These are phyloP conservation scores for Heliocybe sulcata DNA, from an alignment of 1,284 basidiomycete genomes.

Conservation along the genomic window DNA sequence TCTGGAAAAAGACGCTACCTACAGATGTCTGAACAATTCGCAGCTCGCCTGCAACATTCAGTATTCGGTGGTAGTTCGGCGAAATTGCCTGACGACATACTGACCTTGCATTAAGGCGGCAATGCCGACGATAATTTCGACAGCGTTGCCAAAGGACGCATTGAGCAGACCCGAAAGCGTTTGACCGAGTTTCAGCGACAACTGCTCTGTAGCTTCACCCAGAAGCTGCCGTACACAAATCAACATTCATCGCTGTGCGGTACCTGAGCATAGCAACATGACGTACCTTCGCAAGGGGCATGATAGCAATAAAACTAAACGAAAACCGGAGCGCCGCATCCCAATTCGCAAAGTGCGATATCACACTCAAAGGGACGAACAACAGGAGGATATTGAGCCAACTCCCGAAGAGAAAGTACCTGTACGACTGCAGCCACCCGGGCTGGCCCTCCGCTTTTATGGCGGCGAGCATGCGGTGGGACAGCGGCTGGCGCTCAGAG, in stretches of 20 bases:
- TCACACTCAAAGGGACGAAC: conserved; percentile 64
- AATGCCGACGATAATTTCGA: conserved; percentile 84
- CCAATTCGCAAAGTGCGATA: conserved; percentile 62
- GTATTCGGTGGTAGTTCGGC: conserved; percentile 5
- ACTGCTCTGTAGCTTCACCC: conserved; percentile 84
- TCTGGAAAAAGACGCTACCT: conserved; percentile 6
- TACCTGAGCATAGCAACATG: not conserved
- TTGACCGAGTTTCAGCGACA: conserved; percentile 73
- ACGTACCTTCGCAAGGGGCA: conserved; percentile 76
- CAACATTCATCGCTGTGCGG: not conserved
- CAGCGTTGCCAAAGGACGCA: conserved; percentile 77
- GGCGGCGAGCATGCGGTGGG: conserved; percentile 32
- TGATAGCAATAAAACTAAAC: conserved; percentile 82
- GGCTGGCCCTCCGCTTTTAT: conserved; percentile 57
- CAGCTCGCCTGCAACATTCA: conserved; percentile 49
- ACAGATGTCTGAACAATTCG: conserved; percentile 86
- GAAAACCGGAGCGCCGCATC: conserved; percentile 79
- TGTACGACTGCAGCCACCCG: conserved; percentile 52
- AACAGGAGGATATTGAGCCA: conserved; percentile 78
- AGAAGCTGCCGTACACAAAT: conserved; percentile 36
- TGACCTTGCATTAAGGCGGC: conserved; percentile 78
- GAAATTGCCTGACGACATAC: conserved; percentile 3
- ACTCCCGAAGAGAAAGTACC: conserved; percentile 62
- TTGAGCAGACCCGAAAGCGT: conserved; percentile 84
- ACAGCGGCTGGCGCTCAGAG: conserved; percentile 11